Evolutionary conservation across 345 rosid genomes (phyloP).

Genomic region (Pseudoturritis turrita): DNA sequence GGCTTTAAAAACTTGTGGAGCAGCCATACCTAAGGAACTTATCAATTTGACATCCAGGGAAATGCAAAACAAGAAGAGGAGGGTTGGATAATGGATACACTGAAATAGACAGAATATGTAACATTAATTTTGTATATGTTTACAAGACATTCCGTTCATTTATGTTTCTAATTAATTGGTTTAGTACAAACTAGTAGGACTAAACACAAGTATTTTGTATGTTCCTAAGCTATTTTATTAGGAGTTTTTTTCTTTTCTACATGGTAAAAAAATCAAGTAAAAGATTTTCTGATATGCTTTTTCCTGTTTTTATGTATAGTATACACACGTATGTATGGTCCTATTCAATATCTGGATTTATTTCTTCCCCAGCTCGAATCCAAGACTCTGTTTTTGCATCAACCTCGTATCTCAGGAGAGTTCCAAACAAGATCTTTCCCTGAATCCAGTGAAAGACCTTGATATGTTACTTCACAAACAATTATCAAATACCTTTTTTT

Average conservation of each 20-base stretch:
- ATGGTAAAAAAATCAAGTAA: neutral
- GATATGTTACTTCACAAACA: neutral
- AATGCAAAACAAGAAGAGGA: slow-evolving; percentile 67
- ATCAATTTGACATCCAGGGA: slow-evolving; percentile 43
- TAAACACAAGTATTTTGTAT: neutral
- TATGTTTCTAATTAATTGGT: neutral
- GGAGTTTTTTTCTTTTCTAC: neutral
- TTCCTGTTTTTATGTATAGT: slow-evolving; percentile 3
- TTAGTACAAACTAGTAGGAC: neutral
- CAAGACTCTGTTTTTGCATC: slow-evolving; percentile 32
- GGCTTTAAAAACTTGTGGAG: slow-evolving; percentile 60
- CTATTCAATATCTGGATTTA: slow-evolving; percentile 34
- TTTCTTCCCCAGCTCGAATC: slow-evolving; percentile 66
- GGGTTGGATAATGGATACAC: slow-evolving; percentile 39
- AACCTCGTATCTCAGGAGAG: slow-evolving; percentile 42
- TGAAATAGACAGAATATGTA: neutral
- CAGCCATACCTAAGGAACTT: slow-evolving; percentile 72
- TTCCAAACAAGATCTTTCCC: slow-evolving; percentile 91
- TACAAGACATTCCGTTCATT: neutral
- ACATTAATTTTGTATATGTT: neutral
- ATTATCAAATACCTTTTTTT: neutral
- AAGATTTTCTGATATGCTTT: neutral
- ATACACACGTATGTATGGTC: neutral
- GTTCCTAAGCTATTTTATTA: neutral
- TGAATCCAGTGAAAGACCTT: slow-evolving; percentile 31